A percentile compares a stretch with the other conserved stretches of the same genome.
Evolutionary conservation across 225 moss, liverwort and hornwort species (phyloP).

Genomic region (Neckera pumila): DNA sequence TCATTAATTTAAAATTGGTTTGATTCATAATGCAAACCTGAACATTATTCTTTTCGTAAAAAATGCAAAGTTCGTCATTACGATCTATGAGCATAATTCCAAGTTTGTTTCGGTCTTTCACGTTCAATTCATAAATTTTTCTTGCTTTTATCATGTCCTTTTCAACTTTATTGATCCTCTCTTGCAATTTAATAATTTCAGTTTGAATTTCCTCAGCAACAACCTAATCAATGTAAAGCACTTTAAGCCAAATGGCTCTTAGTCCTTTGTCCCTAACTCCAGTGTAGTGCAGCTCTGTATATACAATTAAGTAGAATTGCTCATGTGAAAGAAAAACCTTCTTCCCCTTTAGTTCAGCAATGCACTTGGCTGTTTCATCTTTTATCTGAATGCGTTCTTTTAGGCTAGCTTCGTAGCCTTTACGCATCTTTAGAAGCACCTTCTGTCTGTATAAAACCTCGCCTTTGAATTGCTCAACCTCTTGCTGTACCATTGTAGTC

Average conservation of each 20-base stretch:
- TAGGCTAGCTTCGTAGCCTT: constrained; percentile 7
- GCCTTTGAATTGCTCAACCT: constrained; percentile 52
- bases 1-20: neutral
- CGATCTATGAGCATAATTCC: constrained; percentile 75
- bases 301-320: neutral
- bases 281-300: too few species aligned
- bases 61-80: constrained; percentile 84
- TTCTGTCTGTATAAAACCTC: constrained; percentile 60
- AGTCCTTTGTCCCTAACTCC: neutral
- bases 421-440: constrained; percentile 36
- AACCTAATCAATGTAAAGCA: neutral
- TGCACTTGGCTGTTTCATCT: constrained; percentile 37
- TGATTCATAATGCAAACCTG: constrained; percentile 28
- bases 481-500: constrained; percentile 22
- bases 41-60: constrained; percentile 78
- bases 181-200: constrained; percentile 47
- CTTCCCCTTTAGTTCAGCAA: constrained; percentile 17
- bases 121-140: constrained; percentile 45
- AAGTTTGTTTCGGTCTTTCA: constrained; percentile 50
- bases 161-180: constrained; percentile 23
- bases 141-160: constrained; percentile 47
- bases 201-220: constrained; percentile 23
- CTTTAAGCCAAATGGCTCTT: neutral
- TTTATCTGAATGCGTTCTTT: constrained; percentile 29
- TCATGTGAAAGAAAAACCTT: constrained; percentile 12